Base-by-base conservation (phyloP, 495 filamentous ascomycete species). In the Aspergillus haitiensis region DNA sequence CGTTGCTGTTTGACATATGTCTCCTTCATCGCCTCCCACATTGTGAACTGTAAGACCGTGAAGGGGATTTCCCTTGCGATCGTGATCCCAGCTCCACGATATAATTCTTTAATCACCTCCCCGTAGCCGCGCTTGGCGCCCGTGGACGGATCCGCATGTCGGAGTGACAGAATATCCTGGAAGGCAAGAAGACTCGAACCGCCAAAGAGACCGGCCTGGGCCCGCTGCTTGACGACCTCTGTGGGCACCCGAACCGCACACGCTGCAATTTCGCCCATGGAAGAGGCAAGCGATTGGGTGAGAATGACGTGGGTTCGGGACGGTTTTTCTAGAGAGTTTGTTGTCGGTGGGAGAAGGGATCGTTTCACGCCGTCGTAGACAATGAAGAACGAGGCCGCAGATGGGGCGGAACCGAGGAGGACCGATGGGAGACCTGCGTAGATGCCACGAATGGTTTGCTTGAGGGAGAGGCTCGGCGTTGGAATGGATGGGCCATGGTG, bases 341-440 rank as follows among this genome's bases (percentile, higher is more conserved):
- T 27, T 2, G 68, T 57, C 7, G 91, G 75, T 0, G 68, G 58
- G 6, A 91, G 75, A 10, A 83, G 65, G 6, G 77, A 64, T 58
- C 76, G 75, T 70, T 97, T 98, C 44, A 88, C 78, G 52, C 83
- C 77, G 70, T 98, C 94, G 77, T 98, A 98, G 57, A 92, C 95
- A 70, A 91, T 89, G 84, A 98, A 98, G 84, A 98, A 98, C 63
- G 96, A 91, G 44, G 94, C 93, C 6, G 94, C 94, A n/a, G 92
- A 92, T 6, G 94, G 94, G 0, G 95, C 95, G 37, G 92, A 96
- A 44, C 89, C 89, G 53, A 87, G 82, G 46, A 83, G 67, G n/a
- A 89, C 76, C 33, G 85, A 86, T 7, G 88, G 83, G 27, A 90
- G 73, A 34, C 82, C 84, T 50, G 86, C 88, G 34, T 88, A 88